A percentile compares a stretch with the other conserved stretches of the same genome.
Conservation (phyloP, 75 land plant genomes). For the Adiantum capillusveneris region DNA sequence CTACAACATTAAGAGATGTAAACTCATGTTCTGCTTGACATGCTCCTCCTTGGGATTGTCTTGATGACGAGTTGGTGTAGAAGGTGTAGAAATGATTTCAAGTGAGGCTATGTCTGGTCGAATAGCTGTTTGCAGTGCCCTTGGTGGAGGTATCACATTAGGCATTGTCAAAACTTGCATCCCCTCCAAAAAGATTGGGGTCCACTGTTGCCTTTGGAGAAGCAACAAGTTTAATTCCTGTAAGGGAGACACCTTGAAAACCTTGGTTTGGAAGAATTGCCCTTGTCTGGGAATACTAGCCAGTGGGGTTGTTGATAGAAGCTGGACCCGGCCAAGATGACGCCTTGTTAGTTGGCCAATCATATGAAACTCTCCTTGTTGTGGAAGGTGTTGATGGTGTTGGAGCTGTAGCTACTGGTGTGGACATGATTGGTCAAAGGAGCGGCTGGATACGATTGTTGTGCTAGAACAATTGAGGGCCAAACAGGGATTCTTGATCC, state of each 20-base stretch:
- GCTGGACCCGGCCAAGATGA: conserved; percentile 3
- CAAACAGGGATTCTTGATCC: no score
- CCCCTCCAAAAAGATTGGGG: conserved; percentile 38
- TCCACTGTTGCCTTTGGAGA: neutral
- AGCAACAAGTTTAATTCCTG: neutral
- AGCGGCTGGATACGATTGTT: no score
- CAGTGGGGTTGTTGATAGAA: neutral
- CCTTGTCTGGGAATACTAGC: no score
- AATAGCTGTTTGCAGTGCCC: neutral
- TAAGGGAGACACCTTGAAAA: no score
- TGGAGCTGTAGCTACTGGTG: no score
- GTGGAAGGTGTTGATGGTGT: neutral
- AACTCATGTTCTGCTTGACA: neutral
- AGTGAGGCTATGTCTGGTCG: neutral
- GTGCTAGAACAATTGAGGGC: no score
- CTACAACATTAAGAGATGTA: neutral
- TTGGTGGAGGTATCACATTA: neutral
- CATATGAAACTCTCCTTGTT: neutral
- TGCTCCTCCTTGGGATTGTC: neutral
- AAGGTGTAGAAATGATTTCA: neutral
- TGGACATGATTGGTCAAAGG: neutral
- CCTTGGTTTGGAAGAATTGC: no score
- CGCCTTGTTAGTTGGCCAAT: conserved; percentile 3
- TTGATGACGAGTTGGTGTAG: neutral
- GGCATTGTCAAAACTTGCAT: conserved; percentile 7